Base-by-base conservation (phyloP, 2,329 filamentous ascomycete genomes). In the Xylariales sp. region DNA sequence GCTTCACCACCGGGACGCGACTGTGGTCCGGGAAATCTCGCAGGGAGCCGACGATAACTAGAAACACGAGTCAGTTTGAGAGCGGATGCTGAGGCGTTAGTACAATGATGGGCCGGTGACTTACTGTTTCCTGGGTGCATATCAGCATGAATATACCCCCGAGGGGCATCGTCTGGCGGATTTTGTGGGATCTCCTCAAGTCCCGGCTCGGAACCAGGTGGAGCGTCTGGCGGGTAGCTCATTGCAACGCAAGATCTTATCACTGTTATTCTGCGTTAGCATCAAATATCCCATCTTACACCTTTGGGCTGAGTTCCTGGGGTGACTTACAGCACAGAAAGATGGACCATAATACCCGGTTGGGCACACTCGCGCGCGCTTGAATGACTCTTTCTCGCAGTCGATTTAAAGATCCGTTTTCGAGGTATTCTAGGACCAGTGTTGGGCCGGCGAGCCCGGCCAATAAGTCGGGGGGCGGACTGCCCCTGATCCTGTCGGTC, bases 241-340 rank as follows among this genome's bases (percentile, higher is more conserved):
- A 70, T 63, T 9, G 34, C 68, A 14, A 69, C 36, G 23, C 65
- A 66, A 18, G 69, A 62, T 59, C 68, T 64, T 2, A 62, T 43
- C 46, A 70, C 69, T 71, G 9, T 14, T 14, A 34, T 50, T n/a
- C 39, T 5, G 10, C 32, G n/a, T 55, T 3, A 70, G 45, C 16
- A 8, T 12, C 12, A 3, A 52, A 30, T 14, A 18, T 18, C 16
- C 16, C 14, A 50, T 1, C 6, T 58, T 16, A 5, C 6, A 8
- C 6, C 10, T 45, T 23, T 53, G 2, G 32, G 16, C 16, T 2
- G 1, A 54, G 28, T 28, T 5, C 3, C 10, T 4, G 3, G 34
- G 5, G 7, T 36, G 9, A 68, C 70, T 61, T 43, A 72, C 71
- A 57, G 36, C 67, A 72, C n/a, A 72, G 49, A 12, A 62, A 71